Percentiles rank a stretch among this genome's conserved stretches.
Evolutionary conservation across 2,329 filamentous ascomycete genomes (phyloP).

Genomic region (Colletotrichum spaethianum): DNA sequence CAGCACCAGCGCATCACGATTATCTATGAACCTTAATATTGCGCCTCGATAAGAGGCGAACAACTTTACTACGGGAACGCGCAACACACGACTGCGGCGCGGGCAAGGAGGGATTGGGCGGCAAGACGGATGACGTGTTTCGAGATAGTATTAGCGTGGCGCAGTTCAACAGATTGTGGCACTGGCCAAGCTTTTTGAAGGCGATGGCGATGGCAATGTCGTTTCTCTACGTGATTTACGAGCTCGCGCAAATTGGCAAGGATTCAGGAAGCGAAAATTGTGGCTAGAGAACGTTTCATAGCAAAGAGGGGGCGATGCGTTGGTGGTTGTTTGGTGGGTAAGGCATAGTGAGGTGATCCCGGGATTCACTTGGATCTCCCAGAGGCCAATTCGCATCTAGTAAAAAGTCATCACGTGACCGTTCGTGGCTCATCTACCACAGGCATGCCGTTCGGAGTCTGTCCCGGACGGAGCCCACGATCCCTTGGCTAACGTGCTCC

Average conservation of each 20-base stretch:
- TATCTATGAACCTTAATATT: slow-evolving; percentile 34
- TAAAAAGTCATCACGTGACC: not conserved
- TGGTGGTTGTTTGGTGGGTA: slow-evolving; percentile 18
- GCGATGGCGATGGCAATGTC: slow-evolving; percentile 2
- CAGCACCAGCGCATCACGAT: slow-evolving; percentile 1
- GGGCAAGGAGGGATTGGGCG: slow-evolving; percentile 6
- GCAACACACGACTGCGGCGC: slow-evolving; percentile 26
- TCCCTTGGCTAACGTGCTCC: not conserved
- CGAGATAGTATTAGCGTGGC: slow-evolving; percentile 23
- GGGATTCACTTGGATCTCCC: slow-evolving; percentile 11
- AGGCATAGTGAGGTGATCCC: slow-evolving; percentile 30
- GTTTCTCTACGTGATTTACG: not conserved
- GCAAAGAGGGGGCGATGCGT: slow-evolving; percentile 23
- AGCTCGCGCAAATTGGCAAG: slow-evolving; percentile 18
- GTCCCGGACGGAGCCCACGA: not conserved
- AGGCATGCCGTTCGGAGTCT: not conserved
- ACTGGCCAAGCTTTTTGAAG: slow-evolving; percentile 6
- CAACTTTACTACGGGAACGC: slow-evolving; percentile 29
- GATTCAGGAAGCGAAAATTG: slow-evolving; percentile 4
- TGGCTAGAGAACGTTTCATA: slow-evolving; percentile 37
- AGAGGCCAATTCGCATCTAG: not conserved
- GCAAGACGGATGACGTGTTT: slow-evolving; percentile 35
- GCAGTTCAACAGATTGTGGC: slow-evolving; percentile 35
- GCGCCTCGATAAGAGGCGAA: slow-evolving; percentile 19
- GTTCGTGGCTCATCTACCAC: not conserved